phyloP scores from a whole-genome alignment of 2,329 filamentous ascomycete species.

The Lecanicillium sp. region DNA sequence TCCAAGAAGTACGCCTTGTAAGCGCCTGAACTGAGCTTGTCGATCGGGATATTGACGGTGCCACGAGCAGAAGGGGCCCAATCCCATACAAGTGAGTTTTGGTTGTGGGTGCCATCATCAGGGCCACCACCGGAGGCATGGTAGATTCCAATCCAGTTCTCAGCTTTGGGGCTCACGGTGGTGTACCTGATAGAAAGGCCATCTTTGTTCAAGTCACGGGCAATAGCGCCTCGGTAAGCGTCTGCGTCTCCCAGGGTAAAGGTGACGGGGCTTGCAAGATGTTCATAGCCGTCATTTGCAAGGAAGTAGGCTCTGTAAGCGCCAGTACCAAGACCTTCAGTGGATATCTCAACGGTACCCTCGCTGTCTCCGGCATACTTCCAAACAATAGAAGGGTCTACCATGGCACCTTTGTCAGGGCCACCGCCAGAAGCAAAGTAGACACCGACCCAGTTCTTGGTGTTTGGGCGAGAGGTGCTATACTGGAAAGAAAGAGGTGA shows the following conservation, averaged over 20 bases:
- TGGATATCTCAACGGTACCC: constrained; percentile 1
- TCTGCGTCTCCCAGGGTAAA: constrained; percentile 5
- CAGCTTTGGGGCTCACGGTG: background rate
- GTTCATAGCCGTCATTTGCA: constrained; percentile 2
- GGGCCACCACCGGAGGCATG: background rate
- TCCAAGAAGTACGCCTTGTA: constrained; percentile 7
- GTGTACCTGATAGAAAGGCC: constrained; percentile 3
- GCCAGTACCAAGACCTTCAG: constrained; percentile 5
- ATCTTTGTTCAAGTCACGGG: background rate
- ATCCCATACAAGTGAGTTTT: constrained; percentile 3
- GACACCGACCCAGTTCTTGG: constrained; percentile 7
- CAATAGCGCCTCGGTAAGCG: constrained; percentile 2
- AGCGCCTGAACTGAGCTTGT: constrained; percentile 3
- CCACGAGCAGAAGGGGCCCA: background rate
- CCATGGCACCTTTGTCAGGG: constrained; percentile 1
- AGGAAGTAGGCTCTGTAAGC: constrained; percentile 8
- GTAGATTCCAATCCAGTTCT: constrained; percentile 8
- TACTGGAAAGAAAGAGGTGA: constrained; percentile 6
- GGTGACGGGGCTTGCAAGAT: background rate
- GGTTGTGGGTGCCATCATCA: background rate
- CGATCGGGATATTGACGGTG: background rate
- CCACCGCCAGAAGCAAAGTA: constrained; percentile 8
- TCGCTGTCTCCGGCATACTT: constrained; percentile 1
- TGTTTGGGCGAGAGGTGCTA: constrained; percentile 1
- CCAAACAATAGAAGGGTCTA: constrained; percentile 1